phyloP scores from a whole-genome alignment of 192 early-diverging fungal species.

The Backusella westeae region DNA sequence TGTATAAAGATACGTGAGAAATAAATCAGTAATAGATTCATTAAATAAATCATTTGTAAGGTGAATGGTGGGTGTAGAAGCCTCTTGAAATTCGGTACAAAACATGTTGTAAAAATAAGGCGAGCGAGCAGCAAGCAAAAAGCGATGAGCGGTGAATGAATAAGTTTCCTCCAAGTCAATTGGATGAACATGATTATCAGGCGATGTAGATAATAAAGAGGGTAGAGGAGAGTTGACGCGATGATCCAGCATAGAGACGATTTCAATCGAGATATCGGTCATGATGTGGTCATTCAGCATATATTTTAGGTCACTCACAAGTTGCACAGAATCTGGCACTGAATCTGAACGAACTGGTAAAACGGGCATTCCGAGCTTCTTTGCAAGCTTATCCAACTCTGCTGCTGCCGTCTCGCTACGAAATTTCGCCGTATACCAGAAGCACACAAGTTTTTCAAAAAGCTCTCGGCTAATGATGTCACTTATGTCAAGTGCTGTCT shows the following conservation, averaged over 20 bases:
- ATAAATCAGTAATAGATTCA: conserved; percentile 4
- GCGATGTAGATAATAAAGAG: conserved; percentile 3
- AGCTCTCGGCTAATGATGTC: not conserved
- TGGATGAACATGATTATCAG: not conserved
- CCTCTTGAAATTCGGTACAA: conserved; percentile 23
- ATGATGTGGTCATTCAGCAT: not conserved
- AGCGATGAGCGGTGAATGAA: conserved; percentile 24
- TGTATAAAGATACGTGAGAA: conserved; percentile 31
- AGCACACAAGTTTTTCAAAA: not conserved
- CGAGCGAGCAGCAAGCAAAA: conserved; percentile 32
- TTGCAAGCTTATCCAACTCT: not conserved
- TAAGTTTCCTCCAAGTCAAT: too few relatives aligned
- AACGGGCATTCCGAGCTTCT: not conserved
- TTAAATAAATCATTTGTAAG: conserved; percentile 26
- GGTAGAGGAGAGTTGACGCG: not conserved
- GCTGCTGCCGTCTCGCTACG: too few relatives aligned
- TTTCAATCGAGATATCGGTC: not conserved
- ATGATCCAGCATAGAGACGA: not conserved
- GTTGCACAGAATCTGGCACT: conserved; percentile 5
- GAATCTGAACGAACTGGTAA: not conserved
- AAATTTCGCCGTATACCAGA: conserved; percentile 31
- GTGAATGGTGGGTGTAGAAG: conserved; percentile 4
- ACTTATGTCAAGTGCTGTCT: not conserved
- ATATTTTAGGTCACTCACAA: not conserved
- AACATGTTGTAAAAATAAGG: conserved; percentile 32